These are phyloP conservation scores for Bacidia gigantensis DNA, from an alignment of 495 filamentous ascomycete species.

Conservation along the genomic window DNA sequence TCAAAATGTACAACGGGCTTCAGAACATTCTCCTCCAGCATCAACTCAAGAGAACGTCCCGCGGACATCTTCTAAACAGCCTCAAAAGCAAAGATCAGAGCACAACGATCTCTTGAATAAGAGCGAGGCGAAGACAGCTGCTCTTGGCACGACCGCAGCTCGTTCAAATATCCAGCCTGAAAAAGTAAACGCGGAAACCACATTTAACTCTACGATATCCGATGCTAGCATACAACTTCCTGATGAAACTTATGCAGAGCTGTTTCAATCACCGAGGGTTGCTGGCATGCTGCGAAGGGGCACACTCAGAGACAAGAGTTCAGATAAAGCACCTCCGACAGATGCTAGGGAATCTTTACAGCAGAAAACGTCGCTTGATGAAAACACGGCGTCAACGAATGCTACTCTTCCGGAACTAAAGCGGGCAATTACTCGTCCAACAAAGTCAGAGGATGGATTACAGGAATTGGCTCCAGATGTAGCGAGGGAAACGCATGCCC, in stretches of 20 bases:
- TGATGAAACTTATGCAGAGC: constrained; percentile 43
- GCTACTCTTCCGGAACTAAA: neutral
- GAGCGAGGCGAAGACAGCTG: constrained; percentile 21
- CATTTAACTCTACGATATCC: constrained; percentile 33
- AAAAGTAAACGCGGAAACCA: constrained; percentile 24
- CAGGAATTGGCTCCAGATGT: constrained; percentile 21
- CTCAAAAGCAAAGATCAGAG: constrained; percentile 23
- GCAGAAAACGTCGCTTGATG: no score
- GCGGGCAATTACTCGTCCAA: neutral
- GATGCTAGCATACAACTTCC: constrained; percentile 31
- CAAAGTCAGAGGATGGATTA: neutral
- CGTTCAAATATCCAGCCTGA: constrained; percentile 30
- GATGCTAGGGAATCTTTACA: no score
- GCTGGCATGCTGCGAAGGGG: constrained; percentile 34
- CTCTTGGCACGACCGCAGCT: constrained; percentile 17
- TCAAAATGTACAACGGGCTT: no score
- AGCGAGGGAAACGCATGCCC: constrained; percentile 19
- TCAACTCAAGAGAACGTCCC: no score
- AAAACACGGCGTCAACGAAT: no score
- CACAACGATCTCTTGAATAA: constrained; percentile 33
- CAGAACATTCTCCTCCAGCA: no score
- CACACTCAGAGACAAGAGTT: neutral
- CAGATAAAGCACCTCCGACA: neutral
- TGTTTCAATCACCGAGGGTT: constrained; percentile 48
- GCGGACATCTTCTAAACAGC: neutral